Evolutionary conservation across 805 yeast species (phyloP), one percentile per base, ranked within the genome.

Genomic region (Komagataella mondaviorum): DNA sequence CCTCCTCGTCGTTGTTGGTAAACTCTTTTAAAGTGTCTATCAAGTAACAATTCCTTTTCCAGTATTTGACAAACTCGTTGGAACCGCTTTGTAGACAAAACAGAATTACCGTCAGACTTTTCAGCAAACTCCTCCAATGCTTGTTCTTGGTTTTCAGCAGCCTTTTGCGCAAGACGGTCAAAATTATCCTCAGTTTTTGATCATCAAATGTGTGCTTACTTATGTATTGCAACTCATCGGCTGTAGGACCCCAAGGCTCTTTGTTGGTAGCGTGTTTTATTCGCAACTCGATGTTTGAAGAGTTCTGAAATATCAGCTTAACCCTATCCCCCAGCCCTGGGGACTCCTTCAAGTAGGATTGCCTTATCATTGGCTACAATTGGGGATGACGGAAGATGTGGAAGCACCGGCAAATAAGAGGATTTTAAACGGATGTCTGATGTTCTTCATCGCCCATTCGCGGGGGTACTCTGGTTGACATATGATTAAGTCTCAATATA

Each of bases 71-170:
- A 59, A 78, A 79, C 16, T 69, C 75, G 23, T 59, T 60, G 0
- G 83, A 76, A 0, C 85, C 85, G 44, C 77, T 74, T 52, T 78
- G 73, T 17, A 79, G 55, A 39, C 78, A 57, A 53, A 76, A 80
- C 36, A 75, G 67, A 2, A 78, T 65, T 12, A 81, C 71, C 0
- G 85, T 76, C 16, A 80, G 60, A 2, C 78, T 70, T 59, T 80
- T 81, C 50, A 78, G 57, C 0, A 77, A 58, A 36, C 66, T 70
- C 7, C 70, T 56, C 57, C 75, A 66, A 48, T 68, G 65, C 36
- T 61, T 65, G 18, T 60, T 48, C 22, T 53, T 53, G 45, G 62
- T 36, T 10, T 63, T 63, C 14, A 60, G 60, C 3, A 80, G 55
- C 48, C 78, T 62, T 56, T 71, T 76, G 17, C 60, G 59, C 3